These are phyloP conservation scores for Trichoderma koningii DNA, from an alignment of 2,329 filamentous ascomycete species.

Conservation along the genomic window DNA sequence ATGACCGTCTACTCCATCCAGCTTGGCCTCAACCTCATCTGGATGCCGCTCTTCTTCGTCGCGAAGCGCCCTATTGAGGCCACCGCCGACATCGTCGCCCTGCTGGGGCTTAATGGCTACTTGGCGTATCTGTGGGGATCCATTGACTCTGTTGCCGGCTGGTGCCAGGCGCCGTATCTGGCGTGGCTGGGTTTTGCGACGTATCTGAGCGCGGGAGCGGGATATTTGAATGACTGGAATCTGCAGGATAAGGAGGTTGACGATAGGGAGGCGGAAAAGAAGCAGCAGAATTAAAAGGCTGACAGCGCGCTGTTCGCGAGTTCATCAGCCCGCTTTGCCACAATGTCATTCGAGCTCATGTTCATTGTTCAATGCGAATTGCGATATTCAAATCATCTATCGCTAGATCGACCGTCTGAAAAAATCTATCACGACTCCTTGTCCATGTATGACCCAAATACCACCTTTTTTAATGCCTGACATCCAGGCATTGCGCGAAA, in stretches of 20 bases:
- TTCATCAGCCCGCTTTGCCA: no score
- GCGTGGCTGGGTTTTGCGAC: constrained; percentile 86
- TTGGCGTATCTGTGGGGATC: constrained; percentile 74
- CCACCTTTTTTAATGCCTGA: constrained; percentile 4
- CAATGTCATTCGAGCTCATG: neutral
- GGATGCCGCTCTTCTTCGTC: constrained; percentile 94
- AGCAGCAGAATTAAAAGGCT: constrained; percentile 26
- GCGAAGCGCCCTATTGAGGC: constrained; percentile 72
- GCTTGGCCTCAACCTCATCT: constrained; percentile 79
- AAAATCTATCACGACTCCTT: constrained; percentile 20
- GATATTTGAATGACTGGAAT: constrained; percentile 70
- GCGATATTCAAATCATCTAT: constrained; percentile 17
- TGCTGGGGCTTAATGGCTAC: constrained; percentile 72
- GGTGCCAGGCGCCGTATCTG: constrained; percentile 77
- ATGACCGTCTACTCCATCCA: constrained; percentile 84
- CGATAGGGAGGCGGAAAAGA: constrained; percentile 29
- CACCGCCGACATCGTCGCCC: constrained; percentile 70
- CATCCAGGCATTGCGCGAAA: neutral
- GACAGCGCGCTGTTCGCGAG: neutral
- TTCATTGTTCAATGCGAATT: neutral
- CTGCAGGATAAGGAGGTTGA: constrained; percentile 43
- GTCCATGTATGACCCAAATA: constrained; percentile 13
- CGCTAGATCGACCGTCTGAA: neutral
- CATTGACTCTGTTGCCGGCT: constrained; percentile 72
- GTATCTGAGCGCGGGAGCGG: constrained; percentile 73